Evolutionary conservation across 345 rosid species (phyloP).

Genomic region (sweet orange (Citrus sinensis)): DVS_A1.0 CM039162.1:16292001-16292500

Average conservation of each 20-base stretch:
- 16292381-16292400: not conserved
- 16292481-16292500: too few relatives aligned
- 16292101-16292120: slow-evolving; percentile 24
- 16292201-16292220: slow-evolving; percentile 26
- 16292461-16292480: too few relatives aligned
- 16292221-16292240: slow-evolving; percentile 37
- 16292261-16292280: slow-evolving; percentile 39
- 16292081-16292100: slow-evolving; percentile 38
- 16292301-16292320: slow-evolving; percentile 22
- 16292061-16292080: slow-evolving; percentile 61
- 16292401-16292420: not conserved
- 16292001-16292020: slow-evolving; percentile 63
- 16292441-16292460: too few relatives aligned
- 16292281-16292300: slow-evolving; percentile 33
- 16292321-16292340: not conserved
- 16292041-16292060: slow-evolving; percentile 67
- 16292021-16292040: slow-evolving; percentile 74
- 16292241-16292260: slow-evolving; percentile 59
- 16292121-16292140: slow-evolving; percentile 31
- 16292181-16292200: not conserved
- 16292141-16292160: slow-evolving; percentile 23
- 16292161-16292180: not conserved
- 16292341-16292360: not conserved
- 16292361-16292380: not conserved
- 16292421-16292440: too few relatives aligned